Conservation (phyloP, 805 yeast genomes). For the Teunomyces panamensis region DNA sequence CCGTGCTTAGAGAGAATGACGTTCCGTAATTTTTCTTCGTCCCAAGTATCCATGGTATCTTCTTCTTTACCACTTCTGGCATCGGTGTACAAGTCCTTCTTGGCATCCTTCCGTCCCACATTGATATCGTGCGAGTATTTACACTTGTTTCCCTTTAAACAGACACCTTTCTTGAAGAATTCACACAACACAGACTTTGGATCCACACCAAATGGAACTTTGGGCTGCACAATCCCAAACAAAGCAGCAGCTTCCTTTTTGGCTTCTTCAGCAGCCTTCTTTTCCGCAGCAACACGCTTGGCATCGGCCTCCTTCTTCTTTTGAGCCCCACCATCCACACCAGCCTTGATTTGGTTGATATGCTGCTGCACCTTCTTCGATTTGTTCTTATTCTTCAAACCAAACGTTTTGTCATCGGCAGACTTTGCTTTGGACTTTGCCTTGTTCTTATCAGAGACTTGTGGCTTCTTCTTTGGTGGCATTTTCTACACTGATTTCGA, state of each 20-base stretch:
- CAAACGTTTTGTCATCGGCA: conserved; percentile 88
- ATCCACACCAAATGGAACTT: conserved; percentile 95
- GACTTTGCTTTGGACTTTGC: conserved; percentile 60
- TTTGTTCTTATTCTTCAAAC: conserved; percentile 92
- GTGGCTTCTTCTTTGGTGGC: conserved; percentile 75
- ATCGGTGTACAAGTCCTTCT: conserved; percentile 91
- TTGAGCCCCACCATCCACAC: conserved; percentile 46
- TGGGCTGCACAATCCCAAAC: conserved; percentile 70
- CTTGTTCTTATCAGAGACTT: conserved; percentile 57
- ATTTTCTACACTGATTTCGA: conserved; percentile 29
- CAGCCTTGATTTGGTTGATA: conserved; percentile 41
- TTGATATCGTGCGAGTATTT: conserved; percentile 88
- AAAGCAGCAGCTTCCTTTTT: conserved; percentile 82
- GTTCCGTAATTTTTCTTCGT: conserved; percentile 85
- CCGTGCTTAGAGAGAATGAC: conserved; percentile 93
- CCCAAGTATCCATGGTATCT: conserved; percentile 97
- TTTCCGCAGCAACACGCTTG: conserved; percentile 67
- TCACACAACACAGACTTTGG: conserved; percentile 93
- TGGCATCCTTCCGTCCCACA: conserved; percentile 82
- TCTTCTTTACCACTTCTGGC: conserved; percentile 67
- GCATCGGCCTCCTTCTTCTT: conserved; percentile 75
- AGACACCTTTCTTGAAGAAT: conserved; percentile 79
- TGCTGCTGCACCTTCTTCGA: conserved; percentile 77
- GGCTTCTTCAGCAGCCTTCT: conserved; percentile 88
- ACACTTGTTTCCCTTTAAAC: conserved; percentile 83